A percentile compares a stretch with the other conserved stretches of the same genome.
These are phyloP conservation scores for Rhizodiscina lignyota DNA, from an alignment of 495 filamentous ascomycete species.

Conservation along the genomic window DNA sequence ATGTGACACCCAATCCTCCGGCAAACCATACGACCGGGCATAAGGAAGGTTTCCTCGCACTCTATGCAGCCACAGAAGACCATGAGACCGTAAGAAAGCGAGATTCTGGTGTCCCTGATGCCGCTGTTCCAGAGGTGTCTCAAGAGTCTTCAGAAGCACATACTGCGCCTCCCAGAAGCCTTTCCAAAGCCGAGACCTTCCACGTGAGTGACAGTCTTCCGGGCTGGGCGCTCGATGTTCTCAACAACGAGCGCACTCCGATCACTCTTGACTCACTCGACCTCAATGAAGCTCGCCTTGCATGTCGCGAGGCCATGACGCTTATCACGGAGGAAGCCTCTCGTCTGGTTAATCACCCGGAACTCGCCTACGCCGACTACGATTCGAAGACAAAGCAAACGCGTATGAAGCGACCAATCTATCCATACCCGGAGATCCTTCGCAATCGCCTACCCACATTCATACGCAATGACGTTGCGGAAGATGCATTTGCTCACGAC, in stretches of 20 bases:
- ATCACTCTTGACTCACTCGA: conserved; percentile 11
- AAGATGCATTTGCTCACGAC: conserved; percentile 9
- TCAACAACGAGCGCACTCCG: conserved; percentile 3
- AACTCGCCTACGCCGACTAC: conserved; percentile 14
- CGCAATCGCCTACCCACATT: conserved; percentile 9
- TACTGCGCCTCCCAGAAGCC: too few species aligned
- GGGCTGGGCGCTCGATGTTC: conserved; percentile 9
- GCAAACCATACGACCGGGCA: too few species aligned
- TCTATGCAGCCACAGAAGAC: too few species aligned
- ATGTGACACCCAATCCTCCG: too few species aligned
- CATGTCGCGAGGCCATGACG: conserved; percentile 15
- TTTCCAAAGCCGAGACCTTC: conserved; percentile 12
- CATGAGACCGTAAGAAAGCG: too few species aligned
- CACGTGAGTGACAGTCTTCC: conserved; percentile 4
- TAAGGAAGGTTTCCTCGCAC: too few species aligned
- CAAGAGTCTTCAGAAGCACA: too few species aligned
- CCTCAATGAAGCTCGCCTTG: conserved; percentile 10
- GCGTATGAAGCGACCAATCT: conserved; percentile 16
- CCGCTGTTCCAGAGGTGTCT: too few species aligned
- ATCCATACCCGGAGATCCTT: conserved; percentile 14
- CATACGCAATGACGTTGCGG: conserved; percentile 10
- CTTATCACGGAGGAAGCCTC: conserved; percentile 15
- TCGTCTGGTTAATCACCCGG: conserved; percentile 13
- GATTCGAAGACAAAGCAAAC: conserved; percentile 10
- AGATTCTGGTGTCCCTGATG: too few species aligned